These are phyloP conservation scores for Boletales sp. DNA, from an alignment of 768 basidiomycete genomes.

Conservation along the genomic window DNA sequence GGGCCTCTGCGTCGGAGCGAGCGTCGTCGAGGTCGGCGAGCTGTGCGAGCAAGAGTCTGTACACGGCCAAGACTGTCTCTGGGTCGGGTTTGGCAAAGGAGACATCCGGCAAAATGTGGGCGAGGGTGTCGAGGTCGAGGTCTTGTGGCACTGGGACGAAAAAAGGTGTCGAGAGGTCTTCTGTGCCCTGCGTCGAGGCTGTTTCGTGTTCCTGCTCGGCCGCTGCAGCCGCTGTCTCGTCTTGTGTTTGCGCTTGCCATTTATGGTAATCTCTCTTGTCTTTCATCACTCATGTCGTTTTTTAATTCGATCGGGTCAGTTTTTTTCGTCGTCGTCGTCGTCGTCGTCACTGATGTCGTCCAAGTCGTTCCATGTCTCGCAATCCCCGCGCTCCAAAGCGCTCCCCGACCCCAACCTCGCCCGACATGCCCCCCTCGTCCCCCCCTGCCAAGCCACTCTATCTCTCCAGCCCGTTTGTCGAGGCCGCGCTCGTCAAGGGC, in stretches of 20 bases:
- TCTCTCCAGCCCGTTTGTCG: constrained; percentile 91
- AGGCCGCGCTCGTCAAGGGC: constrained; percentile 93
- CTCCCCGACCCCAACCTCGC: constrained; percentile 70
- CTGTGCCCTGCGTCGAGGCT: constrained; percentile 31
- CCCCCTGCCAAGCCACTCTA: constrained; percentile 64
- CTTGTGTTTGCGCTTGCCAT: constrained; percentile 6
- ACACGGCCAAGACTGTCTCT: constrained; percentile 59
- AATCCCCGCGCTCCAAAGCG: constrained; percentile 67
- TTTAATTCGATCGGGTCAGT: constrained; percentile 79
- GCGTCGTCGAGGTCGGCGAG: constrained; percentile 50
- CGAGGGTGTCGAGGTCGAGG: constrained; percentile 59
- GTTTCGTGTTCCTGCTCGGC: constrained; percentile 33
- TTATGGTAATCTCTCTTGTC: neutral
- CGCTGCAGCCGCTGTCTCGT: constrained; percentile 33
- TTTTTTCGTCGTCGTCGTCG: neutral
- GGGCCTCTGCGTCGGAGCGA: constrained; percentile 66
- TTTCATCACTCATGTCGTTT: constrained; percentile 57
- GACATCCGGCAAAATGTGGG: constrained; percentile 57
- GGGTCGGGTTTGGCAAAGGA: constrained; percentile 53
- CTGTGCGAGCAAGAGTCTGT: constrained; percentile 59
- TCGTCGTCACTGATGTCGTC: too few relatives aligned
- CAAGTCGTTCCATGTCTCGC: constrained; percentile 73
- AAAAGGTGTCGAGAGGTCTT: constrained; percentile 32
- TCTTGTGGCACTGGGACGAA: constrained; percentile 58
- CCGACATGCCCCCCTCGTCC: constrained; percentile 39